phyloP scores from a whole-genome alignment of 495 filamentous ascomycete species.

The Immersiella caudata region DNA sequence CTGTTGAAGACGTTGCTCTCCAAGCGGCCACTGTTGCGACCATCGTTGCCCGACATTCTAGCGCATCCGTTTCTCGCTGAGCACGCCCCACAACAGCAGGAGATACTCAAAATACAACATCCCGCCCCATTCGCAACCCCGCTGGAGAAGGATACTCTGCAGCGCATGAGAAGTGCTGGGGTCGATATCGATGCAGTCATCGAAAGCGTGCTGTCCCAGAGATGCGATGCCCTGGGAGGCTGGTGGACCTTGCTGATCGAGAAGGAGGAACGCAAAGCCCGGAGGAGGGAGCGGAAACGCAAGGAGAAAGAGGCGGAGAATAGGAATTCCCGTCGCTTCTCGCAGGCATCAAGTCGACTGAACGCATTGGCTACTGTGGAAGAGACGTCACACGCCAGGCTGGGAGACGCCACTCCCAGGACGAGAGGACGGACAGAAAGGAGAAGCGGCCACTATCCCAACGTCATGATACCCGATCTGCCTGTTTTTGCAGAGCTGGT shows the following conservation, averaged over 20 bases:
- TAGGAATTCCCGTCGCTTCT: constrained; percentile 77
- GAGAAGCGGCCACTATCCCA: constrained; percentile 54
- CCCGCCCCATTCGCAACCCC: constrained; percentile 85
- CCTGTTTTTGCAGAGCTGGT: constrained; percentile 70
- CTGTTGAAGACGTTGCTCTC: constrained; percentile 78
- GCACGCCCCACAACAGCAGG: constrained; percentile 84
- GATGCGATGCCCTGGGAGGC: constrained; percentile 86
- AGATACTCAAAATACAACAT: constrained; percentile 82
- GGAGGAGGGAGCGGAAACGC: constrained; percentile 79
- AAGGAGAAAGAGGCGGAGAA: constrained; percentile 81
- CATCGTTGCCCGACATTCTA: constrained; percentile 83
- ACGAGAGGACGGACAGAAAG: constrained; percentile 58
- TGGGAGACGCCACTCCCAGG: constrained; percentile 55
- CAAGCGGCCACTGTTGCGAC: constrained; percentile 84
- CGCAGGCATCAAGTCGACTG: constrained; percentile 81
- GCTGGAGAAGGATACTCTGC: constrained; percentile 86
- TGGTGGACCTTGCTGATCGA: constrained; percentile 97
- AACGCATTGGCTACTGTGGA: constrained; percentile 78
- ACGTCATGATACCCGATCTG: constrained; percentile 62
- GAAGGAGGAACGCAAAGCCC: constrained; percentile 91
- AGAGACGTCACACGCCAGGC: constrained; percentile 55
- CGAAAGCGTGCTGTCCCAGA: constrained; percentile 86
- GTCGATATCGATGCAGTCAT: constrained; percentile 94
- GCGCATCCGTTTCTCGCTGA: constrained; percentile 88
- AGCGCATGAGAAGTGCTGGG: constrained; percentile 93